Percentiles rank a stretch among this genome's conserved stretches.
Conservation (phyloP, 1,139 yeast genomes). For the Debaryomycetaceae sp. region DNA sequence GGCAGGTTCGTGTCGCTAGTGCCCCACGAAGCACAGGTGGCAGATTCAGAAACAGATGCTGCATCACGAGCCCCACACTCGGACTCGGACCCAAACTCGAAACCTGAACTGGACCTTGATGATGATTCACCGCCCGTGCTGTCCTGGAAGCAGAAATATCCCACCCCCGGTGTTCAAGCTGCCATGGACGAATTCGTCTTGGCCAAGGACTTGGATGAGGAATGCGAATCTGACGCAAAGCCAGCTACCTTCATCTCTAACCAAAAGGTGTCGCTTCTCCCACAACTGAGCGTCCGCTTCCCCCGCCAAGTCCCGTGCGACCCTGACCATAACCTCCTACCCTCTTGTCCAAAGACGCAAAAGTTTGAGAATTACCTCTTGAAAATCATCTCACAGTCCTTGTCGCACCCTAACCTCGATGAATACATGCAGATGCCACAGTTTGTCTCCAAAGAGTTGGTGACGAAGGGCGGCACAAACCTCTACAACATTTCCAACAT, state of each 20-base stretch:
- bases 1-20: slow-evolving; percentile 48
- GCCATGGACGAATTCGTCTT: slow-evolving; percentile 21
- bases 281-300: slow-evolving; percentile 6
- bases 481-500: slow-evolving; percentile 23
- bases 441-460: slow-evolving; percentile 18
- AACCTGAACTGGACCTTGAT: slow-evolving; percentile 1
- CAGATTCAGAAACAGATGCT: slow-evolving; percentile 2
- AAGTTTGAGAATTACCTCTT: slow-evolving; percentile 17
- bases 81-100: background rate
- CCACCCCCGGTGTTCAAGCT: slow-evolving; percentile 5
- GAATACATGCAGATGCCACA: slow-evolving; percentile 12
- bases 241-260: slow-evolving; percentile 1
- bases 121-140: background rate
- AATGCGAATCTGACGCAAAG: slow-evolving; percentile 1
- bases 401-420: slow-evolving; percentile 10
- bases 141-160: background rate
- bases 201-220: slow-evolving; percentile 14
- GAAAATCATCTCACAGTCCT: slow-evolving; percentile 16
- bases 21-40: slow-evolving; percentile 9
- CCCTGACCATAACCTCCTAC: slow-evolving; percentile 10
- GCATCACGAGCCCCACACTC: background rate
- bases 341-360: slow-evolving; percentile 21
- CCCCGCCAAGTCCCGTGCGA: slow-evolving; percentile 3
- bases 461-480: slow-evolving; percentile 11
- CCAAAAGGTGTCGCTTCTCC: slow-evolving; percentile 4